Conservation (phyloP, 2,329 filamentous ascomycete genomes). For the Colletotrichum lindemuthianum region DNA sequence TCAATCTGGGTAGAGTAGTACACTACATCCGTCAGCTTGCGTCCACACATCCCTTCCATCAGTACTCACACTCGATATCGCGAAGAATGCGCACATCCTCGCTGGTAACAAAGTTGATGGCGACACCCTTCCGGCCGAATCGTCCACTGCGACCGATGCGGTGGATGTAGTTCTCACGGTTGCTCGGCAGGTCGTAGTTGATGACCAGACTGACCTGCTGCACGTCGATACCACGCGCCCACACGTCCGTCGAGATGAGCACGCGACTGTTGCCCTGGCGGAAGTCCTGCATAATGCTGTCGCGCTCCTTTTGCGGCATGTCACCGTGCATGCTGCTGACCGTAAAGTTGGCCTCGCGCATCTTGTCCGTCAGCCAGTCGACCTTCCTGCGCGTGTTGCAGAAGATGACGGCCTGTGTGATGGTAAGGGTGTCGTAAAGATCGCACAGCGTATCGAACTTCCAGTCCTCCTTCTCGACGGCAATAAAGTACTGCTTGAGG, state of each 20-base stretch:
- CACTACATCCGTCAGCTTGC: constrained; percentile 58
- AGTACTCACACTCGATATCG: constrained; percentile 86
- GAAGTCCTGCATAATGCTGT: constrained; percentile 99
- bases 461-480: constrained; percentile 99
- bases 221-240: constrained; percentile 98
- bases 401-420: constrained; percentile 99
- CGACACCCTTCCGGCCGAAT: constrained; percentile 97
- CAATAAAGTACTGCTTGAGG: constrained; percentile 98
- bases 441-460: constrained; percentile 99
- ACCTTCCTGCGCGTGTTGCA: constrained; percentile 99
- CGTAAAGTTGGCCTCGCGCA: constrained; percentile 98
- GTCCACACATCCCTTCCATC: not conserved
- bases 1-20: constrained; percentile 98
- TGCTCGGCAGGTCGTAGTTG: constrained; percentile 98
- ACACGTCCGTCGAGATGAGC: constrained; percentile 96
- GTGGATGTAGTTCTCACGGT: constrained; percentile 99
- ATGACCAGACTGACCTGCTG: constrained; percentile 98
- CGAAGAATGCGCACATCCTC: constrained; percentile 97
- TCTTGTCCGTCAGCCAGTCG: constrained; percentile 99
- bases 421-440: constrained; percentile 97
- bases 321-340: constrained; percentile 99
- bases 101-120: constrained; percentile 99
- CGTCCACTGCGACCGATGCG: constrained; percentile 94
- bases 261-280: constrained; percentile 95
- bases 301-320: constrained; percentile 97